Evolutionary conservation across 139 green algal genomes (phyloP), one percentile per base, ranked within the genome.

Genomic region (Chloropicon primus): DNA sequence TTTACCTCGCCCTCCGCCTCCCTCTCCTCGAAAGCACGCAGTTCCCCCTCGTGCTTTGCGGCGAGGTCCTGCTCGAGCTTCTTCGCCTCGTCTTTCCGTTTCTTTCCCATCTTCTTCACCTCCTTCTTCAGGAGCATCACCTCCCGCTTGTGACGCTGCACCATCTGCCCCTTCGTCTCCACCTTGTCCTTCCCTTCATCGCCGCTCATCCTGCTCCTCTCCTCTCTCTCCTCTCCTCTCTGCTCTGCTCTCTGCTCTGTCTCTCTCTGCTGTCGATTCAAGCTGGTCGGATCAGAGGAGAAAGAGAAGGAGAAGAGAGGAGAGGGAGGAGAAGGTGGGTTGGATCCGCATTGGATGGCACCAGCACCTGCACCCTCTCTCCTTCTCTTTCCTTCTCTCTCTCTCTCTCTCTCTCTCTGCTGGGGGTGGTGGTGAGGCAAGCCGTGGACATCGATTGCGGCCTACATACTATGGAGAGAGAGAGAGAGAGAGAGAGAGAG

Each of bases 71-170:
- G 75, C 72, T 72, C 76, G 5, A 41, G 72, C 73, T 73, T 73
- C 27, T 85, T 85, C n/a, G 62, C 85, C 2, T 76, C 75, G 62
- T 82, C 78, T 24, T 76, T 28, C 1, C 74, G 74, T 5, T 26
- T 76, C 24, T 84, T 84, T 53, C 84, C 80, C 25, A 84, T 76
- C 21, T 22, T 28, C 2, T 81, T 78, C 5, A 78, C 53, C 76
- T 81, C 74, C 23, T n/a, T 72, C 1, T 93, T 84, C 0, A 94
- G 28, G 54, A 89, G 83, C 75, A 85, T 81, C 22, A 93, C 78
- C 80, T 95, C 90, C 21, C 80, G 28, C 21, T 81, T 82, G 74
- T 93, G 90, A 2, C 85, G 73, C 23, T 83, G 82, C 28, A 84
- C 80, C 21, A 93, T 85, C 27, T 90, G 86, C 2, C 72, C 71